Conservation (phyloP, 2,329 filamentous ascomycete species). For the Fusarium siculi region DNA sequence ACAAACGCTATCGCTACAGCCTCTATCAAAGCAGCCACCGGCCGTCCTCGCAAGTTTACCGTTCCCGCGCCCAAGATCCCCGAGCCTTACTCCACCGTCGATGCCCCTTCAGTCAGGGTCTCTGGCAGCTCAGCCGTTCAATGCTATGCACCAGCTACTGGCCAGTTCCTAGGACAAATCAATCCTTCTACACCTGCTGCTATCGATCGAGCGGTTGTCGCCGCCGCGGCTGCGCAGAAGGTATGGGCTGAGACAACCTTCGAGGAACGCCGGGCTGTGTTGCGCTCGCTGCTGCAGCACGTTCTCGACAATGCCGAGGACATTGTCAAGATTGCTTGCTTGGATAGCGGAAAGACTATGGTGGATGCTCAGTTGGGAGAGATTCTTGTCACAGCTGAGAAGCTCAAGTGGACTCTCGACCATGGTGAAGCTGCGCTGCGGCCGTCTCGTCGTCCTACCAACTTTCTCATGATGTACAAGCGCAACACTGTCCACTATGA, state of each 20-base stretch:
- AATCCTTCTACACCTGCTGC: constrained; percentile 80
- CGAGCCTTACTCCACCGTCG: constrained; percentile 66
- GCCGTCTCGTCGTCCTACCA: constrained; percentile 81
- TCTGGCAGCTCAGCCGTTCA: constrained; percentile 75
- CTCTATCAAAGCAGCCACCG: constrained; percentile 45
- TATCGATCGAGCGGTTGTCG: constrained; percentile 81
- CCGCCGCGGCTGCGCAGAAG: constrained; percentile 78
- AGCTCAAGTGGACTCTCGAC: constrained; percentile 91
- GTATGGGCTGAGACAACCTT: constrained; percentile 85
- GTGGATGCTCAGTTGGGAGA: constrained; percentile 94
- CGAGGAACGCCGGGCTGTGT: constrained; percentile 77
- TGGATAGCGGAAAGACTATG: constrained; percentile 96
- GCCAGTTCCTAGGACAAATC: constrained; percentile 80
- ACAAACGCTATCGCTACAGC: constrained; percentile 38
- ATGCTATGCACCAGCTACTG: constrained; percentile 91
- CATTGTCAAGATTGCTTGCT: constrained; percentile 85
- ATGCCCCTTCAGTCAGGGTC: constrained; percentile 71
- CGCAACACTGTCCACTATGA: constrained; percentile 90
- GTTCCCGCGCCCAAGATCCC: constrained; percentile 72
- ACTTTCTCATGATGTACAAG: constrained; percentile 96
- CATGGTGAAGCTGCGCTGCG: constrained; percentile 86
- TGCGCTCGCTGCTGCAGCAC: constrained; percentile 83
- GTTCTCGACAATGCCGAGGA: constrained; percentile 89
- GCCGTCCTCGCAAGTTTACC: constrained; percentile 65
- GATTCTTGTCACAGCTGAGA: constrained; percentile 92